Evolutionary conservation across 306 rosid species (phyloP).

Genomic region (Urtica urens): DNA sequence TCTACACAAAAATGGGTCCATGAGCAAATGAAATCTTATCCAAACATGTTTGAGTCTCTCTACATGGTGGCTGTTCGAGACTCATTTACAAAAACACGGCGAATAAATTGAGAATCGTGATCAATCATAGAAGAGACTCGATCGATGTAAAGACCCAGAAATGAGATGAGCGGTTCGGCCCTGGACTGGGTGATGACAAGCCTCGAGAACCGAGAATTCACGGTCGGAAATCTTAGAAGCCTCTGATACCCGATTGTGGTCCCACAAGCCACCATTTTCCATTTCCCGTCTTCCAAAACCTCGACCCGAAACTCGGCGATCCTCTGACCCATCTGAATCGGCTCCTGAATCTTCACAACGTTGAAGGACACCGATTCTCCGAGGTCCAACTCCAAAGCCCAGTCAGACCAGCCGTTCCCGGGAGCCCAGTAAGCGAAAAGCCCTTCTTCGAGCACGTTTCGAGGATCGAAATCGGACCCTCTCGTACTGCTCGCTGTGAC

Average conservation of each 20-base stretch:
- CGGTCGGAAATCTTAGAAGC: constrained; percentile 44
- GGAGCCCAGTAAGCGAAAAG: constrained; percentile 80
- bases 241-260: constrained; percentile 78
- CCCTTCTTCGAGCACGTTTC: constrained; percentile 57
- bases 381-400: constrained; percentile 54
- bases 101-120: constrained; percentile 23
- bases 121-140: constrained; percentile 27
- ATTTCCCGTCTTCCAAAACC: constrained; percentile 26
- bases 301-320: constrained; percentile 65
- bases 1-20: background rate
- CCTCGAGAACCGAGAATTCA: constrained; percentile 48
- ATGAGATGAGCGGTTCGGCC: constrained; percentile 59
- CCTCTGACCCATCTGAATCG: constrained; percentile 90
- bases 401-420: constrained; percentile 33
- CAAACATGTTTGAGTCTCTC: too few relatives aligned
- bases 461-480: constrained; percentile 50
- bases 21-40: too few relatives aligned
- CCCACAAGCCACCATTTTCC: constrained; percentile 51
- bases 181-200: constrained; percentile 58
- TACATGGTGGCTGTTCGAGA: constrained; percentile 33
- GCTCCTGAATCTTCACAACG: constrained; percentile 72
- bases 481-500: constrained; percentile 55
- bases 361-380: constrained; percentile 47
- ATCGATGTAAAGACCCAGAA: constrained; percentile 57
- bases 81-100: constrained; percentile 12